Evolutionary conservation across 768 basidiomycete species (phyloP), one percentile per base, ranked within the genome.

Genomic region (Rubroboletus satanas): DNA sequence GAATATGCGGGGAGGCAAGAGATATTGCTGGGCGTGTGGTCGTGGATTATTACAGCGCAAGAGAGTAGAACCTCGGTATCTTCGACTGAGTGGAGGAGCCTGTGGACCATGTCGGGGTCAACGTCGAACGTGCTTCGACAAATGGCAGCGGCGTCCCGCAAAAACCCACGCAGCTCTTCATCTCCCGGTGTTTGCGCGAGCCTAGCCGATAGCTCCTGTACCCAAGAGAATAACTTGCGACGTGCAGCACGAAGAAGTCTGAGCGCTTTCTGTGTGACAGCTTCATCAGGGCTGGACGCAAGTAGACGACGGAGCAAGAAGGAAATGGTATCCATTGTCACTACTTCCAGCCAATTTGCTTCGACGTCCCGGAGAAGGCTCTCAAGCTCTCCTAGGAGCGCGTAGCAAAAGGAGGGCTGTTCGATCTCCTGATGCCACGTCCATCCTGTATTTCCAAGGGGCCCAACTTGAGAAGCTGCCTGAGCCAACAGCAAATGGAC

Each of bases 331-430:
- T 66, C 54, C 52, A 76, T 61, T 0, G 73, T 60, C 31, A 62
- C 49, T 0, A 57, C 58, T 58, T 74, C 66, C 41, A 70, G 60
- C 79, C 80, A 82, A 51, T 76, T 81, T 4, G 52, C 68, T 54
- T 68, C 59, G 17, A 80, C 61, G 28, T 65, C 68, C 33, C 45
- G 51, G n/a, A 79, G 46, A 7, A 78, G 62, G 17, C 60, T 57
- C 14, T 70, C 63, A 4, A 78, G 58, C 48, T 76, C 75, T 11
- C 37, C 54, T 2, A 82, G 51, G 6, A 82, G 59, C 2, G 63
- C 63, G 7, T 17, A 1, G 17, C 75, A 68, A 49, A 79, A 83
- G 6, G 64, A 48, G 4, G 60, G 18, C 12, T 62, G 23, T 4
- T 26, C 23, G 2, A 26, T 26, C 23, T 79, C 75, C 1, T 51